These are phyloP conservation scores for Lavandula angustifolia DNA, from an alignment of 257 asterid genomes.

Conservation along the genomic window DNA sequence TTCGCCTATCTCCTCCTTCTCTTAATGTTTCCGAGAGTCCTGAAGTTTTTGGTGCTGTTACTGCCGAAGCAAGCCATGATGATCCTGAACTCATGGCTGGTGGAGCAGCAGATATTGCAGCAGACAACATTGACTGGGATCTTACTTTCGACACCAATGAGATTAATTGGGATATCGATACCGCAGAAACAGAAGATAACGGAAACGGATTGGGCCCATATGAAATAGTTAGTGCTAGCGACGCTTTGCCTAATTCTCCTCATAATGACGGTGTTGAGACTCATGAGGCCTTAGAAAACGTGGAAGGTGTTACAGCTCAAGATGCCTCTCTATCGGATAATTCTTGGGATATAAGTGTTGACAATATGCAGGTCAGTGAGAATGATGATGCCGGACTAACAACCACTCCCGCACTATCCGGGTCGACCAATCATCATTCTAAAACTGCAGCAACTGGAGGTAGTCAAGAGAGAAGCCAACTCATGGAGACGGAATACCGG, in stretches of 20 bases:
- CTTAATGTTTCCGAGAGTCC: slow-evolving; percentile 56
- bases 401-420: slow-evolving; percentile 40
- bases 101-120: slow-evolving; percentile 41
- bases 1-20: slow-evolving; percentile 72
- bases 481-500: slow-evolving; percentile 90
- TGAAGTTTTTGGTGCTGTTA: slow-evolving; percentile 45
- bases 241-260: slow-evolving; percentile 55
- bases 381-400: slow-evolving; percentile 41
- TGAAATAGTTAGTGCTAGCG: slow-evolving; percentile 88
- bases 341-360: slow-evolving; percentile 83
- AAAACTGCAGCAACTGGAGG: slow-evolving; percentile 40
- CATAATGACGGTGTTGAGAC: slow-evolving; percentile 36
- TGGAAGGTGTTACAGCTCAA: slow-evolving; percentile 42
- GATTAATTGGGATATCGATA: slow-evolving; percentile 90
- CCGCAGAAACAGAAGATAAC: slow-evolving; percentile 71
- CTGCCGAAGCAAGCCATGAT: slow-evolving; percentile 40
- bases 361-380: slow-evolving; percentile 50
- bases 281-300: slow-evolving; percentile 37
- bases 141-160: slow-evolving; percentile 77
- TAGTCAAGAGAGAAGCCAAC: slow-evolving; percentile 67
- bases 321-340: slow-evolving; percentile 55
- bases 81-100: slow-evolving; percentile 39
- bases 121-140: slow-evolving; percentile 84
- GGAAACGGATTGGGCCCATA: slow-evolving; percentile 92
- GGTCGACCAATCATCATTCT: slow-evolving; percentile 30